Percentiles rank a stretch among this genome's conserved stretches.
These are phyloP conservation scores for Lactuca saligna DNA, from an alignment of 129 eudicot genomes.

Conservation along the genomic window DNA sequence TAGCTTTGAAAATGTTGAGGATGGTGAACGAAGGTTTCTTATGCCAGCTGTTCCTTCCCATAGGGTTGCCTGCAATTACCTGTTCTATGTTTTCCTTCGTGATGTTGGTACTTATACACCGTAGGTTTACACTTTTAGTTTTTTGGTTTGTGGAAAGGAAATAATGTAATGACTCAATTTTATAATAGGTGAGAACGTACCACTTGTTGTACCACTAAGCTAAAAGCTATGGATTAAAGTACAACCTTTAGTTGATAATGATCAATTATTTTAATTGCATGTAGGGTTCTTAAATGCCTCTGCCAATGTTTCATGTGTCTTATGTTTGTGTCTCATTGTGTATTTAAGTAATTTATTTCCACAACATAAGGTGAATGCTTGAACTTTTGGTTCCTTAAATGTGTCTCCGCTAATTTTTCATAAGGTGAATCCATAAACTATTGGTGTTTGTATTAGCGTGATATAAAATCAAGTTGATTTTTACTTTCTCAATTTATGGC, in stretches of 20 bases:
- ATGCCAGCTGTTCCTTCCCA: constrained; percentile 37
- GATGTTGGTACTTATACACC: constrained; percentile 15
- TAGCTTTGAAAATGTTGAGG: constrained; percentile 34
- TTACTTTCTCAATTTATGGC: neutral
- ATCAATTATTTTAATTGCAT: neutral
- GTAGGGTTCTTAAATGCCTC: neutral
- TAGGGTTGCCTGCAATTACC: constrained; percentile 19
- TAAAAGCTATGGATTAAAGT: constrained; percentile 25
- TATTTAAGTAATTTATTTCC: neutral
- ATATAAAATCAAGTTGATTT: too few species aligned
- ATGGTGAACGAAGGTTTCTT: constrained; percentile 35
- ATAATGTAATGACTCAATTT: constrained; percentile 6
- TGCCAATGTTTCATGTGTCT: neutral
- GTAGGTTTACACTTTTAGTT: neutral
- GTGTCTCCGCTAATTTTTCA: neutral
- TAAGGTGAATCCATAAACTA: too few species aligned
- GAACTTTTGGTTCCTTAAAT: neutral
- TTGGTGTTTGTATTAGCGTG: neutral
- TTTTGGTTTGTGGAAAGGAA: neutral
- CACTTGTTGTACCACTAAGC: constrained; percentile 28
- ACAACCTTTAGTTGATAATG: constrained; percentile 12
- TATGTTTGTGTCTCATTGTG: neutral
- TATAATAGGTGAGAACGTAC: constrained; percentile 21
- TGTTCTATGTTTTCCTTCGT: neutral
- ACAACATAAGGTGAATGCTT: neutral